Evolutionary conservation across 257 asterid species (phyloP).

Genomic region (Solanum tacnaense): DNA sequence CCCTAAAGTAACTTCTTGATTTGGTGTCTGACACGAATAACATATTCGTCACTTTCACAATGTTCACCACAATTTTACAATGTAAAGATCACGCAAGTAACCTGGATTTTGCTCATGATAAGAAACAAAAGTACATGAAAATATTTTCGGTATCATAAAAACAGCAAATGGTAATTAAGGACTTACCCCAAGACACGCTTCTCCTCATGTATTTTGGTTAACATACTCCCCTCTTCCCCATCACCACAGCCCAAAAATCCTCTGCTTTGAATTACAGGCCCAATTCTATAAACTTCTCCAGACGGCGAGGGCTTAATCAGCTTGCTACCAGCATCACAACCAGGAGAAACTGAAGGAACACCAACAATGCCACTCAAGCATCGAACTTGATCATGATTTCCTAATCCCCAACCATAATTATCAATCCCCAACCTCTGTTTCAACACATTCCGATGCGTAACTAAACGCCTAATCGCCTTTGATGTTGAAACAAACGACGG

Average conservation of each 20-base stretch:
- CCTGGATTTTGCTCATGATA: neutral
- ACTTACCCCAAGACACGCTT: slow-evolving; percentile 69
- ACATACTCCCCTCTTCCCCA: slow-evolving; percentile 59
- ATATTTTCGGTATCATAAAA: neutral
- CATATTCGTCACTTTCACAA: neutral
- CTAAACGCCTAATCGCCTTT: slow-evolving; percentile 37
- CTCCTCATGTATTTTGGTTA: slow-evolving; percentile 68
- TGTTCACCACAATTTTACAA: neutral
- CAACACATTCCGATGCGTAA: slow-evolving; percentile 18
- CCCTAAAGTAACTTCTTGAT: neutral
- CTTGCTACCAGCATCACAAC: slow-evolving; percentile 9
- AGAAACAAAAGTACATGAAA: neutral
- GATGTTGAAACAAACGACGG: slow-evolving; percentile 37
- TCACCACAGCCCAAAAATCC: slow-evolving; percentile 81
- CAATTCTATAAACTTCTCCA: slow-evolving; percentile 6
- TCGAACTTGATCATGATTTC: slow-evolving; percentile 29
- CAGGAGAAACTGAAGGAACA: slow-evolving; percentile 10
- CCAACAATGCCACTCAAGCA: slow-evolving; percentile 36
- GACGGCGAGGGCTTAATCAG: neutral
- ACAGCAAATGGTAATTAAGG: neutral
- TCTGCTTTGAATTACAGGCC: slow-evolving; percentile 36
- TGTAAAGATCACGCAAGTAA: neutral
- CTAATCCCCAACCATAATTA: neutral
- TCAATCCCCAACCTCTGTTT: slow-evolving; percentile 16
- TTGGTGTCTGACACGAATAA: neutral